Evolutionary conservation across 2,329 filamentous ascomycete species (phyloP).

Genomic region (Sclerotinia trifoliorum): DNA sequence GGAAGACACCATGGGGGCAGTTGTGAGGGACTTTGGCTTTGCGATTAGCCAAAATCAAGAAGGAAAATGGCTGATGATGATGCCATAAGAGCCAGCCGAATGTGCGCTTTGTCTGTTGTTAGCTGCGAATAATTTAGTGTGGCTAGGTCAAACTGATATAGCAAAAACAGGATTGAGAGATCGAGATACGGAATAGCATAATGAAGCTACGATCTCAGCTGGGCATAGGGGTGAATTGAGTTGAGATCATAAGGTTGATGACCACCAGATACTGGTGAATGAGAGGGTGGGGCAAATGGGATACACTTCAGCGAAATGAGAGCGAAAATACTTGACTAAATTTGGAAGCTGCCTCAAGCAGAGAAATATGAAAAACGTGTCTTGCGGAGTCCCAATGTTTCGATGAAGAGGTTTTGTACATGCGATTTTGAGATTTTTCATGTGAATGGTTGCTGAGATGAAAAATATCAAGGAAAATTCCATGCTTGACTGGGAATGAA

Average conservation of each 20-base stretch:
- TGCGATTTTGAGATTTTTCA: too few relatives aligned
- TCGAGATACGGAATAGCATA: background rate
- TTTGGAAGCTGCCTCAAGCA: background rate
- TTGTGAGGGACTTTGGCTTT: background rate
- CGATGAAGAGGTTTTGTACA: too few relatives aligned
- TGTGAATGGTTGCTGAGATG: too few relatives aligned
- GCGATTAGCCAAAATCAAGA: background rate
- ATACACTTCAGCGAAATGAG: background rate
- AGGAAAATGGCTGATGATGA: background rate
- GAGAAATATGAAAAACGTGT: background rate
- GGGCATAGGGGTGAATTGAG: background rate
- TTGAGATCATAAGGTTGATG: background rate
- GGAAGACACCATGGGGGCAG: too few relatives aligned
- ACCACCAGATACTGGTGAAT: background rate
- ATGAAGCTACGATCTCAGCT: background rate
- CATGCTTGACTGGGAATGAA: too few relatives aligned
- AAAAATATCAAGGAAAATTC: too few relatives aligned
- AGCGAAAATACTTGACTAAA: background rate
- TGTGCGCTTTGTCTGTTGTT: too few relatives aligned
- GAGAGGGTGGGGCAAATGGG: background rate
- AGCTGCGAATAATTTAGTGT: background rate
- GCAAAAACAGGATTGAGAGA: background rate
- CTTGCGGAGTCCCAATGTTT: too few relatives aligned
- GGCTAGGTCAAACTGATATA: background rate
- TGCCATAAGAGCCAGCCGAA: background rate